Conservation (phyloP, 208 protist species). For the Perkinsela sp. region DNA sequence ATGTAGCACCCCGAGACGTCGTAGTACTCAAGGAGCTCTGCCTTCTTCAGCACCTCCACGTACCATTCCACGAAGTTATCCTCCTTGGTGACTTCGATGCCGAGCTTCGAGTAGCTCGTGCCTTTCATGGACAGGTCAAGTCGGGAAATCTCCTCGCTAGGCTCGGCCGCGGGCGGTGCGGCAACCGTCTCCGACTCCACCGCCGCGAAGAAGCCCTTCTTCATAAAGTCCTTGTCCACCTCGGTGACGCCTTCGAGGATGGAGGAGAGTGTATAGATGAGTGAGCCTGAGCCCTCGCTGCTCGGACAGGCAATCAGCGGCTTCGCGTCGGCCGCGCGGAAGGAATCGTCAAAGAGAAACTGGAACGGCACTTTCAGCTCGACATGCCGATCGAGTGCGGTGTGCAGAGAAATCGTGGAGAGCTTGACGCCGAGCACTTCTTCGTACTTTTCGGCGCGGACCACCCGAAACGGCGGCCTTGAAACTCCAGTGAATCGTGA, state of each 20-base stretch:
- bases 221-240: background rate
- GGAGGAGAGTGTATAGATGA: background rate
- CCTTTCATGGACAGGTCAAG: constrained; percentile 4
- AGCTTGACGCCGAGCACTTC: background rate
- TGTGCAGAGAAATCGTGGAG: background rate
- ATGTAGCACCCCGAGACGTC: constrained; percentile 95
- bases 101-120: constrained; percentile 37
- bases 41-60: constrained; percentile 77
- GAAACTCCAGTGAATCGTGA: background rate
- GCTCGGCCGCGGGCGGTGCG: background rate
- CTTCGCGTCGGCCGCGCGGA: background rate
- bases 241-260: background rate
- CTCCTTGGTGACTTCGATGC: constrained; percentile 51
- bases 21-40: constrained; percentile 96
- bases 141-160: background rate
- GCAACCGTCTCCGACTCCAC: background rate
- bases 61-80: constrained; percentile 86
- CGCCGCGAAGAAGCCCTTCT: background rate
- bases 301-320: background rate
- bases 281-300: background rate
- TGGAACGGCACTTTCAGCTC: background rate
- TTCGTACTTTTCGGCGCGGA: background rate
- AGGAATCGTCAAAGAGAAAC: background rate
- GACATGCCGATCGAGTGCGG: background rate
- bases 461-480: background rate